Evolutionary conservation across 2,329 filamentous ascomycete genomes (phyloP).

Genomic region (Calonectria montana): DNA sequence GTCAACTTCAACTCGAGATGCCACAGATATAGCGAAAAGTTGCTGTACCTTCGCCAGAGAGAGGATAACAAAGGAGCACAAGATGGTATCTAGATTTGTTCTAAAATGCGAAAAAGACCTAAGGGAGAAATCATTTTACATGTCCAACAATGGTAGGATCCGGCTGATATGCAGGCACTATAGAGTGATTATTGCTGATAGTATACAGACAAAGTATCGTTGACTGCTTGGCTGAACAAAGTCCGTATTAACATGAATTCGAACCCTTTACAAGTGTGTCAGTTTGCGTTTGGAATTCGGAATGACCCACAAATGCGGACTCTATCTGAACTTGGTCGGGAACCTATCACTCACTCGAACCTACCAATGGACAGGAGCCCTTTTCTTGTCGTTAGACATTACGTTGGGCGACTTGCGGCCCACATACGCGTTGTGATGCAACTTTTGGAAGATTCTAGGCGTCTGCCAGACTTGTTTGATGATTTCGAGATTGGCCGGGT

Average conservation of each 20-base stretch:
- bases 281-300: slow-evolving; percentile 29
- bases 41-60: slow-evolving; percentile 31
- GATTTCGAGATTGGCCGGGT: slow-evolving; percentile 42
- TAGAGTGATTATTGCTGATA: slow-evolving; percentile 2
- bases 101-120: slow-evolving; percentile 29
- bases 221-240: slow-evolving; percentile 28
- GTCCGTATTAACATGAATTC: not conserved
- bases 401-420: slow-evolving; percentile 58
- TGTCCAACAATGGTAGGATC: slow-evolving; percentile 19
- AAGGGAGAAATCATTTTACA: not conserved
- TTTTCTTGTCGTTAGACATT: slow-evolving; percentile 51
- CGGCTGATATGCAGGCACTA: not conserved
- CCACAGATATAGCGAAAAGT: slow-evolving; percentile 10
- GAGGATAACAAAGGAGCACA: slow-evolving; percentile 39
- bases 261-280: slow-evolving; percentile 15
- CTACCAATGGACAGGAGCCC: not conserved
- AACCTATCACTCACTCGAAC: not conserved
- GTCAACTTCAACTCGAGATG: not conserved
- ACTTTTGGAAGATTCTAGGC: slow-evolving; percentile 49
- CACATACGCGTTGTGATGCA: slow-evolving; percentile 52
- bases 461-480: slow-evolving; percentile 48
- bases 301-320: slow-evolving; percentile 31
- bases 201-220: not conserved
- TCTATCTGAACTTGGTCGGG: slow-evolving; percentile 7
- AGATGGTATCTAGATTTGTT: slow-evolving; percentile 25